Base-by-base conservation (phyloP, 345 rosid species). In the Eucalyptus cladocalyx region DNA sequence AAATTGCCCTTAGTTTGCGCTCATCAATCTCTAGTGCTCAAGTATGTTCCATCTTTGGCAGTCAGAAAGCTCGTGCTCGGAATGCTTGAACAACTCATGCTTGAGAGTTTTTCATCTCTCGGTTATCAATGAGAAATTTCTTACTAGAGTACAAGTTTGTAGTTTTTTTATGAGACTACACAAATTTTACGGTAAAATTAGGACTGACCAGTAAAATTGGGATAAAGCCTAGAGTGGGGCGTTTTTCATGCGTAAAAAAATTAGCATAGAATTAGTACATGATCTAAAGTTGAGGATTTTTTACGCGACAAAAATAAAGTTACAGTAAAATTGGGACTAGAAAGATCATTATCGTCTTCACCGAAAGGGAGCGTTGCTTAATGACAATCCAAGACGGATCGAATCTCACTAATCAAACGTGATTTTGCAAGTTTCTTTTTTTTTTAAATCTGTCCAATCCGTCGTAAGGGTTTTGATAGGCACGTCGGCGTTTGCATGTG, bases 31-130 rank as follows among this genome's bases (percentile, higher is more conserved):
- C 62, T 56, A 21, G 12, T 21, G 60, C 60, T 56, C 12, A 23
- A 9, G 12, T 9, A 2, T 56, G 60, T 23, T 23, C 28, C 60
- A 56, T 56, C 28, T 56, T 56, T 56, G 8, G 60, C 6, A 2
- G 0, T 21, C 11, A 8, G 12, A 56, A 24, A 56, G 28, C 62
- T 56, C 13, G 3, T 24, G 28, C 62, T 23, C 1, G 0, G 0
- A 2, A 23, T 0, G 3, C 0, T 23, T 23, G 3, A 56, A 23
- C 28, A 56, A 24, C 6, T 23, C 12, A 56, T 56, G 62, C 62
- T 23, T 2, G 6, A 24, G 62, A 56, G 28, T 23, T 56, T 56
- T 56, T 24, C 28, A 56, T 56, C 62, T 53, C 56, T 53, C 10
- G 0, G 5, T 53, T 53, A 53, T 53, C 56, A 53, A 19, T 0